Base-by-base conservation (phyloP, 306 rosid species). In the Oxytropis ochrocephala region DNA sequence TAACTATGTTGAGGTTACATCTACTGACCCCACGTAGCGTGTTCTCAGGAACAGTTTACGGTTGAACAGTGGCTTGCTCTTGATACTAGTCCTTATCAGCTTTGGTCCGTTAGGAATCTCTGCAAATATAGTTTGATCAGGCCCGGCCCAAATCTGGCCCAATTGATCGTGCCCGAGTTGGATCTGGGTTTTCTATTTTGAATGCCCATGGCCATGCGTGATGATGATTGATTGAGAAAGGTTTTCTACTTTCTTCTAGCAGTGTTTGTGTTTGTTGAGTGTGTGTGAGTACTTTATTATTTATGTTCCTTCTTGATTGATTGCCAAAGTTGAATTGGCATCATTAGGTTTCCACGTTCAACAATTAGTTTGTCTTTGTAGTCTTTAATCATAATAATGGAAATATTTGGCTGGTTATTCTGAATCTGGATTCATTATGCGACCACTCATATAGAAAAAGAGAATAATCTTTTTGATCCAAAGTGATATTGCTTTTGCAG, bases 61-160 rank as follows among this genome's bases (percentile, higher is more conserved):
- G 64, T 93, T 9, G 98, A 93, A 67, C 96, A 93, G 80, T 93
- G 98, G 98, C 85, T 93, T 3, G 92, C 97, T 5, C 60, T 16
- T 1, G 98, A 93, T 17, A 49, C 91, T 36, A 56, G 81, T 53
- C 98, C 98, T 1, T 85, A 90, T 18, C 71, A 80, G 69, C 86
- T 93, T 5, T 80, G 86, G 54, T 85, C 89, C 11, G 66, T 67
- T 6, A 72, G 81, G 76, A 61, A 85, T 64, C 6, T 65, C 64
- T 93, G 97, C 73, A 3, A 33, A 7, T 16, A 41, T 2, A 50
- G 11, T 9, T 8, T 65, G 78, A 33, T 7, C 11, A 54, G 73
- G 63, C 79, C 49, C 65, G 65, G 5, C 82, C 57, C 73, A 53
- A 13, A 43, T 7, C n/a, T 7, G 48, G 38, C 0, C 0, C 8